Evolutionary conservation across 768 basidiomycete genomes (phyloP).

Genomic region (Tricholoma bakamatsutake): DNA sequence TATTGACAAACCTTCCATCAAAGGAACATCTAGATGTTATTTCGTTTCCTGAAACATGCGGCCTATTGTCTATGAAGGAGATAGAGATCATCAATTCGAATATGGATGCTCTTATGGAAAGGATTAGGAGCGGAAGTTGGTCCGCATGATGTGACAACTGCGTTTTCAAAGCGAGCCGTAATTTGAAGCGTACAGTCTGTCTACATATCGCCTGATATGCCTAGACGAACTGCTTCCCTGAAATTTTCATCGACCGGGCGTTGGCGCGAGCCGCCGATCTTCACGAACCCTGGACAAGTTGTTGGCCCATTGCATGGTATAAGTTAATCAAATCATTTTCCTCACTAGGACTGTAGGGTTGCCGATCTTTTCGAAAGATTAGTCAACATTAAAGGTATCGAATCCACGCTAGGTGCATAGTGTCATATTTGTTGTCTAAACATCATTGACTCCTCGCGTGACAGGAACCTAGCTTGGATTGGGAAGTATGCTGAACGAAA

Average conservation of each 20-base stretch:
- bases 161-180: constrained; percentile 74
- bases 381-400: constrained; percentile 59
- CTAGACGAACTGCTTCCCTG: constrained; percentile 77
- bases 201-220: neutral
- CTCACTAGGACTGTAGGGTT: constrained; percentile 27
- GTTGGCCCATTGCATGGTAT: constrained; percentile 69
- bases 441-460: neutral
- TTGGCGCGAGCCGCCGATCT: constrained; percentile 57
- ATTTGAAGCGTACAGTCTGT: constrained; percentile 21
- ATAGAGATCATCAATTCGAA: constrained; percentile 40
- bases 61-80: constrained; percentile 49
- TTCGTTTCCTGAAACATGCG: constrained; percentile 47
- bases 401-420: constrained; percentile 56
- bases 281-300: constrained; percentile 62
- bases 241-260: constrained; percentile 75
- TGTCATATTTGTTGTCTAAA: neutral
- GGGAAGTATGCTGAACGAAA: constrained; percentile 54
- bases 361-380: constrained; percentile 72
- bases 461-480: constrained; percentile 67
- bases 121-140: constrained; percentile 50
- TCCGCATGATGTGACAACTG: constrained; percentile 59
- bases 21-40: constrained; percentile 46
- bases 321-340: neutral
- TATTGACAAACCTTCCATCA: constrained; percentile 40
- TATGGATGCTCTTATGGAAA: constrained; percentile 42